Conservation (phyloP, 164 flowering plant genomes). For the Liriodendron chinense region DNA sequence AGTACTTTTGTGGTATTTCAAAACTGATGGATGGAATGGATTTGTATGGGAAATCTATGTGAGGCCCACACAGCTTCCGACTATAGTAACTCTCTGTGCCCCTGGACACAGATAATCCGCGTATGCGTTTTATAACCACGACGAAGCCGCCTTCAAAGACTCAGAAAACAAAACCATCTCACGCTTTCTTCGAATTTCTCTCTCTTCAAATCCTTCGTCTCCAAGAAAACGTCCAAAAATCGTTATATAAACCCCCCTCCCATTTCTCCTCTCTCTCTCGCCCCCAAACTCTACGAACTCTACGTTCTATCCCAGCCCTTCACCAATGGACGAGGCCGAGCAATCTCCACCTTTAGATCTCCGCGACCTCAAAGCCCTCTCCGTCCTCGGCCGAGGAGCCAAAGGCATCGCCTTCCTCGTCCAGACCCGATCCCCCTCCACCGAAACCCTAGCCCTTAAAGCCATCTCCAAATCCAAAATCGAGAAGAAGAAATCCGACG, state of each 20-base stretch:
- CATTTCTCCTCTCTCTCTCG: not conserved
- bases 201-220: too few relatives aligned
- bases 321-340: conserved; percentile 2
- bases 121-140: too few relatives aligned
- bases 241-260: not conserved
- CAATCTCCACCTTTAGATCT: conserved; percentile 28
- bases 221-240: too few relatives aligned
- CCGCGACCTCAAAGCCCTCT: conserved; percentile 32
- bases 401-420: conserved; percentile 80
- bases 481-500: conserved; percentile 32
- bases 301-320: not conserved
- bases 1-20: too few relatives aligned
- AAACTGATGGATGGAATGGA: too few relatives aligned
- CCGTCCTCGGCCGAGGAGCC: conserved; percentile 79
- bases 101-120: too few relatives aligned
- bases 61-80: too few relatives aligned
- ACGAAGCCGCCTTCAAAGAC: too few relatives aligned
- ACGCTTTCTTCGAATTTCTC: too few relatives aligned
- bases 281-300: not conserved
- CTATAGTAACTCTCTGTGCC: too few relatives aligned
- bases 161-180: too few relatives aligned
- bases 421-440: conserved; percentile 4
- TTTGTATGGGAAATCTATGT: too few relatives aligned
- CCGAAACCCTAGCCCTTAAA: conserved; percentile 51
- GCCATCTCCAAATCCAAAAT: conserved; percentile 44